Percentiles rank a stretch among this genome's conserved stretches.
Evolutionary conservation across 148 eudicot genomes (phyloP).

Genomic region (Simmondsia chinensis): DNA sequence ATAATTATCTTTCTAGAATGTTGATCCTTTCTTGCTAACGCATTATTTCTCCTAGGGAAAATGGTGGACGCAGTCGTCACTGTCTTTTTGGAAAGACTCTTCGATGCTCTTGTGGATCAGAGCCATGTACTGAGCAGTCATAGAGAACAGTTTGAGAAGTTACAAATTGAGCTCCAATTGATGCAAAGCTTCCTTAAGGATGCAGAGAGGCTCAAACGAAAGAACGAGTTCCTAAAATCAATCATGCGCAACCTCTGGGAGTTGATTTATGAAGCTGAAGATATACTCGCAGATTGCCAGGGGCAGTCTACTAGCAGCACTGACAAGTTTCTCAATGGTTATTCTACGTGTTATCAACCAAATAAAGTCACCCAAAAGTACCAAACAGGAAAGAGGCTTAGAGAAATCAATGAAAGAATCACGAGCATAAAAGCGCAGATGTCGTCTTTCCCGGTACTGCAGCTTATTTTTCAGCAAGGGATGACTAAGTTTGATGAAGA

Average conservation of each 20-base stretch:
- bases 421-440: constrained; percentile 21
- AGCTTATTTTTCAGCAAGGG: constrained; percentile 2
- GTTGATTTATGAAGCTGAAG: constrained; percentile 38
- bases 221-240: constrained; percentile 15
- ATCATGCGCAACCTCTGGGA: constrained; percentile 22
- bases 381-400: constrained; percentile 22
- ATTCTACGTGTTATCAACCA: constrained; percentile 10
- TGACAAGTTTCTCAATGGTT: constrained; percentile 12
- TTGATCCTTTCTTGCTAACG: too few relatives aligned
- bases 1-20: too few relatives aligned
- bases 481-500: constrained; percentile 19
- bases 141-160: constrained; percentile 27
- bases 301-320: constrained; percentile 7
- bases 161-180: constrained; percentile 27
- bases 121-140: constrained; percentile 17
- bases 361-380: constrained; percentile 12
- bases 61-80: constrained; percentile 50
- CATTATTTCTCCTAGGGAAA: too few relatives aligned
- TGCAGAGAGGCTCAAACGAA: constrained; percentile 42
- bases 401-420: constrained; percentile 25
- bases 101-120: constrained; percentile 22
- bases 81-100: constrained; percentile 33
- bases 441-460: constrained; percentile 17
- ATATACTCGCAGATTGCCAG: constrained; percentile 34
- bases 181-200: constrained; percentile 45